These are phyloP conservation scores for Nakazawaea populi DNA, from an alignment of 805 yeast genomes.

Conservation along the genomic window DNA sequence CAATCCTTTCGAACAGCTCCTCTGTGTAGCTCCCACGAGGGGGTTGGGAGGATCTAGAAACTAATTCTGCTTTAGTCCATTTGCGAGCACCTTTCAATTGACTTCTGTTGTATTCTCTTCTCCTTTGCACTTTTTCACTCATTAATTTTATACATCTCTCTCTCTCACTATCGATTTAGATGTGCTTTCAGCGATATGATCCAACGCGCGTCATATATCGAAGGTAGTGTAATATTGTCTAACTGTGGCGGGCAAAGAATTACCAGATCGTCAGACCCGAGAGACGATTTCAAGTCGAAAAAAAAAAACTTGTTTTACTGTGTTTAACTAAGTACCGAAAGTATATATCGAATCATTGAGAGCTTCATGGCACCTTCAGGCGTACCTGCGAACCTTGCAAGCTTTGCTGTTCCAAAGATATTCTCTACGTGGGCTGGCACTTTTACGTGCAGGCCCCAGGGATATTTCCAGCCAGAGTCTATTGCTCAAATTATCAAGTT, in stretches of 20 bases:
- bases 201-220: neutral
- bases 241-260: neutral
- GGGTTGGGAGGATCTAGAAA: too few relatives aligned
- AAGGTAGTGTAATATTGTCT: neutral
- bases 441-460: slow-evolving; percentile 67
- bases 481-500: slow-evolving; percentile 64
- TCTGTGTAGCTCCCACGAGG: neutral
- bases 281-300: neutral
- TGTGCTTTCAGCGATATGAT: too few relatives aligned
- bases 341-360: neutral
- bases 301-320: neutral
- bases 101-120: neutral
- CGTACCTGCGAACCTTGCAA: slow-evolving; percentile 20
- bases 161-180: too few relatives aligned
- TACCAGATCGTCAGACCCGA: neutral
- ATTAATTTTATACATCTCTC: too few relatives aligned
- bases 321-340: neutral
- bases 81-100: too few relatives aligned
- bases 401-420: slow-evolving; percentile 31
- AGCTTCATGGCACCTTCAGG: slow-evolving; percentile 4
- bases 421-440: slow-evolving; percentile 86
- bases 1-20: slow-evolving; percentile 11
- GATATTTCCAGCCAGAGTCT: slow-evolving; percentile 70
- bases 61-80: too few relatives aligned
- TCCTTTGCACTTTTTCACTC: neutral